Conservation (phyloP, 2,329 filamentous ascomycete genomes). For the Emmonsiellopsis sp. region DNA sequence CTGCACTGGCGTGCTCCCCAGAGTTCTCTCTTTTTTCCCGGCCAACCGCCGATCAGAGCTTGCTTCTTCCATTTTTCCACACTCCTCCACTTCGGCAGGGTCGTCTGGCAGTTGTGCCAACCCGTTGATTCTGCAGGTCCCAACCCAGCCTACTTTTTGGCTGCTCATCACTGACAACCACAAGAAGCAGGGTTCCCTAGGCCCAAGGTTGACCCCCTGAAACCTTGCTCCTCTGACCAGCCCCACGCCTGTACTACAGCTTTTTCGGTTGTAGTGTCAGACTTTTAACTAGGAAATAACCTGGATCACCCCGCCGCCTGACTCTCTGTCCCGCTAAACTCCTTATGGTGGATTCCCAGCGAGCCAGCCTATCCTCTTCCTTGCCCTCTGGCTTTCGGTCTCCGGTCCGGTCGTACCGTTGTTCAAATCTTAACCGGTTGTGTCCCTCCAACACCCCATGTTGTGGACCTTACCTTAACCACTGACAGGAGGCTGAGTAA, state of each 20-base stretch:
- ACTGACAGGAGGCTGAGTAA: background rate
- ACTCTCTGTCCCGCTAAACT: background rate
- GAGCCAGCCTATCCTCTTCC: background rate
- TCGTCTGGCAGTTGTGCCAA: background rate
- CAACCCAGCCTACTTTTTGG: background rate
- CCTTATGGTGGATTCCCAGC: background rate
- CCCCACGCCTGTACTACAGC: background rate
- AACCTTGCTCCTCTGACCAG: background rate
- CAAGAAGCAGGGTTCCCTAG: background rate
- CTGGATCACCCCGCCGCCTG: background rate
- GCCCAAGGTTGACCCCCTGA: background rate
- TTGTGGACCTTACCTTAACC: background rate
- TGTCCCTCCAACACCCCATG: background rate
- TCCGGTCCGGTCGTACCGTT: conserved; percentile 1
- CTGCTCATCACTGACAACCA: background rate
- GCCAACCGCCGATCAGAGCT: background rate
- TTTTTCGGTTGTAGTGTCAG: background rate
- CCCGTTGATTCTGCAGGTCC: background rate
- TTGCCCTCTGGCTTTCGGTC: background rate
- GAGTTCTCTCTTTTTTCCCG: background rate
- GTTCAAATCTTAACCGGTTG: background rate
- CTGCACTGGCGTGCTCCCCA: background rate
- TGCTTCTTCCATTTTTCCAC: background rate
- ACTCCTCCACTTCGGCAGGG: background rate
- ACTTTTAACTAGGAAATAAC: background rate